Conservation (phyloP, 352 stramenopile genomes). For the Phytophthora rubi region DNA sequence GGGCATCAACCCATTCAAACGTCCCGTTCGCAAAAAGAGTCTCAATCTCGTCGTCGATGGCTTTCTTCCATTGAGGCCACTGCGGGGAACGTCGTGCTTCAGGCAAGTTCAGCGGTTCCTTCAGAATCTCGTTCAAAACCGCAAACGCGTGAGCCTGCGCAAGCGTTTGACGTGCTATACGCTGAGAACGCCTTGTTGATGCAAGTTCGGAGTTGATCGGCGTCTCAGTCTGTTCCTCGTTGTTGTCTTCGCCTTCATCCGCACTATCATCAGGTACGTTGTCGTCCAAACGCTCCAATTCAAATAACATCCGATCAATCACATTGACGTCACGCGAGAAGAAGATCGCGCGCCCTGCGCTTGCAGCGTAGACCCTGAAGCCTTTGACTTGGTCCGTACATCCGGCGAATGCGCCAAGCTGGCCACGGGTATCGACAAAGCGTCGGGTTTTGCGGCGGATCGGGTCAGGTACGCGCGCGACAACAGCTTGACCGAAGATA, state of each 20-base stretch:
- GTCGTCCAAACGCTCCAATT: background rate
- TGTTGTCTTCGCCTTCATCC: background rate
- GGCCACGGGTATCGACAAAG: background rate
- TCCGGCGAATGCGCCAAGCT: background rate
- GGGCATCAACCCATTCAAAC: background rate
- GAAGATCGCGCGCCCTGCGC: background rate
- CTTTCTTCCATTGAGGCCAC: slow-evolving; percentile 9
- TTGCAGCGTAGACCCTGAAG: background rate
- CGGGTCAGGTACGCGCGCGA: background rate
- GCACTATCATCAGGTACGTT: background rate
- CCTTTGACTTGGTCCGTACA: background rate
- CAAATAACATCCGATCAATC: slow-evolving; percentile 8
- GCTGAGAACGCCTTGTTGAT: background rate
- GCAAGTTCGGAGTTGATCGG: background rate
- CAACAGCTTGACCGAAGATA: slow-evolving; percentile 6
- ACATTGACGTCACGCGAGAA: background rate
- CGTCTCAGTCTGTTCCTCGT: background rate
- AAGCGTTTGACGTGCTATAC: background rate
- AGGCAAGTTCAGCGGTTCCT: background rate
- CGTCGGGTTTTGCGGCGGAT: slow-evolving; percentile 2
- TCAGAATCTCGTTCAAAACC: background rate
- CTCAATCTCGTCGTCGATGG: background rate
- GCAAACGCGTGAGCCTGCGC: background rate
- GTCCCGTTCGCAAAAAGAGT: background rate
- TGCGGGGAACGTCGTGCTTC: background rate